These are phyloP conservation scores for Rubia peregrina DNA, from an alignment of 305 asterid species.

Conservation along the genomic window DNA sequence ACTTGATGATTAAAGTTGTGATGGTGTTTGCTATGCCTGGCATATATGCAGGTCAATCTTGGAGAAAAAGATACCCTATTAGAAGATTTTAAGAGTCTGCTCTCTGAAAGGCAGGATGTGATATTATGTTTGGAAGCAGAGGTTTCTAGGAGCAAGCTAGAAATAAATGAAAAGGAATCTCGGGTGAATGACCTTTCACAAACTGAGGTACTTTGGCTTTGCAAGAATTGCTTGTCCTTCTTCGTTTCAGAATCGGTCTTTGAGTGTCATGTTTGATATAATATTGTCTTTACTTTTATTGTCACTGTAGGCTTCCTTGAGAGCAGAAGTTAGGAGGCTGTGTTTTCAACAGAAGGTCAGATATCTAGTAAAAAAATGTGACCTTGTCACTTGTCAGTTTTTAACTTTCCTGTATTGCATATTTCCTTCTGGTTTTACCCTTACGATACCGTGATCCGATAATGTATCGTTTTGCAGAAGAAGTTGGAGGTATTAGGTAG, in stretches of 20 bases:
- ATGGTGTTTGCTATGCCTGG: background rate
- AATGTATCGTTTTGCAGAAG: constrained; percentile 21
- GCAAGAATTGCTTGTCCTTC: background rate
- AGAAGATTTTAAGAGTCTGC: constrained; percentile 48
- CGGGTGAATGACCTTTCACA: constrained; percentile 50
- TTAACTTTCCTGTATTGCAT: background rate
- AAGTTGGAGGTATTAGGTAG: constrained; percentile 40
- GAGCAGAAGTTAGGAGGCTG: constrained; percentile 33
- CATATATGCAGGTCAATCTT: constrained; percentile 22
- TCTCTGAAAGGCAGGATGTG: constrained; percentile 50
- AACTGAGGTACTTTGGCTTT: constrained; percentile 32
- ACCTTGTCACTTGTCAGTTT: constrained; percentile 5
- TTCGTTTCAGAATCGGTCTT: background rate
- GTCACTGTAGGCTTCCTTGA: constrained; percentile 34
- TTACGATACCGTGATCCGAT: background rate
- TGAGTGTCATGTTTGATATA: background rate
- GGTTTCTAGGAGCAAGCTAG: constrained; percentile 45
- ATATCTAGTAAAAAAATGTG: background rate
- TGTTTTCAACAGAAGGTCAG: constrained; percentile 23
- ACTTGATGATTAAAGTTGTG: background rate
- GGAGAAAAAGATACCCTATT: constrained; percentile 61
- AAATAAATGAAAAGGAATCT: constrained; percentile 51
- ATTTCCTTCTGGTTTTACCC: background rate
- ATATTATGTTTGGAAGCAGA: constrained; percentile 54
- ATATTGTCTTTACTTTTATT: background rate